A percentile compares a stretch with the other conserved stretches of the same genome.
These are phyloP conservation scores for Ogataea dorogensis DNA, from an alignment of 805 yeast species.

Conservation along the genomic window DNA sequence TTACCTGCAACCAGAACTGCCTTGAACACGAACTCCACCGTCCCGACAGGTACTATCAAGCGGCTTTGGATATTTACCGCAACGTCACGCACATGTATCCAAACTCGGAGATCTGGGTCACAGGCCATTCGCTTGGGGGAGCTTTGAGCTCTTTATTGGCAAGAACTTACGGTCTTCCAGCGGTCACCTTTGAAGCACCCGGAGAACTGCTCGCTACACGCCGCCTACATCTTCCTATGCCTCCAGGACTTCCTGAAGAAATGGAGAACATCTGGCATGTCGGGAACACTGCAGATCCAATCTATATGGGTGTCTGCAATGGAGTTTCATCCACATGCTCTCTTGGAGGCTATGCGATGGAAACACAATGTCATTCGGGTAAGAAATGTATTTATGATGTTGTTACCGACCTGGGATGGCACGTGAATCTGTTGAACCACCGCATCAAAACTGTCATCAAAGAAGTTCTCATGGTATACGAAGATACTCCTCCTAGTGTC, in stretches of 20 bases:
- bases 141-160: conserved; percentile 78
- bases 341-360: conserved; percentile 95
- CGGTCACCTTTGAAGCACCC: conserved; percentile 88
- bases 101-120: conserved; percentile 73
- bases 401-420: conserved; percentile 88
- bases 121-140: conserved; percentile 96
- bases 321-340: conserved; percentile 90
- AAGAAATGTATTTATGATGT: conserved; percentile 84
- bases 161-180: conserved; percentile 87
- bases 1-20: conserved; percentile 87
- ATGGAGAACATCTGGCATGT: conserved; percentile 89
- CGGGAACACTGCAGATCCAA: conserved; percentile 97
- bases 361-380: conserved; percentile 92
- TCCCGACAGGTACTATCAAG: conserved; percentile 79
- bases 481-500: conserved; percentile 71
- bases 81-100: conserved; percentile 71
- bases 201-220: conserved; percentile 83
- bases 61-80: conserved; percentile 71
- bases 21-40: conserved; percentile 71
- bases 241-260: conserved; percentile 81
- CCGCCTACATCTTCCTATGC: conserved; percentile 85
- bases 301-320: conserved; percentile 93
- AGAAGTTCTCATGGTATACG: conserved; percentile 67
- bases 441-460: conserved; percentile 89
- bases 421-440: conserved; percentile 82